phyloP scores from a whole-genome alignment of 192 early-diverging fungal genomes.

The Umbelopsis sp. region DNA sequence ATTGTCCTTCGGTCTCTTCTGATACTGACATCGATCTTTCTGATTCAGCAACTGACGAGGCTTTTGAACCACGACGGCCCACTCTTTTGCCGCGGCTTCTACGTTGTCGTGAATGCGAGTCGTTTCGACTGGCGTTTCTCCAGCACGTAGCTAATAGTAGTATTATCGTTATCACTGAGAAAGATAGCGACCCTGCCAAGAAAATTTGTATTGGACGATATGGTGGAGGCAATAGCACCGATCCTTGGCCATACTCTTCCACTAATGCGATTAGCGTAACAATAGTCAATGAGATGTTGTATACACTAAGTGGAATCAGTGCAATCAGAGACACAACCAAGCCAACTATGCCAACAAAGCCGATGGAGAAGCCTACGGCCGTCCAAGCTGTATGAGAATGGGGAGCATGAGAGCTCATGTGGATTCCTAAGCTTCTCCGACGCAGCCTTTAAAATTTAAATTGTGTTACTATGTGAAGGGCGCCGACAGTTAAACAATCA shows the following conservation, averaged over 20 bases:
- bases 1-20: neutral
- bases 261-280: neutral
- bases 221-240: neutral
- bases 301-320: slow-evolving; percentile 23
- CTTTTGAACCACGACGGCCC: neutral
- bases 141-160: slow-evolving; percentile 24
- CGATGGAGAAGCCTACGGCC: slow-evolving; percentile 19
- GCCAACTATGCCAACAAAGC: slow-evolving; percentile 24
- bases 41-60: slow-evolving; percentile 1
- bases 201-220: neutral
- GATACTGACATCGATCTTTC: neutral
- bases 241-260: neutral
- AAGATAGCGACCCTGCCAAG: slow-evolving; percentile 9
- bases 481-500: no score
- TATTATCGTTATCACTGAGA: slow-evolving; percentile 16
- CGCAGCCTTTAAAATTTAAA: no score
- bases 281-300: slow-evolving; percentile 17
- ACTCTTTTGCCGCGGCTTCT: neutral
- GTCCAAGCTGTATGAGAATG: slow-evolving; percentile 18
- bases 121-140: neutral
- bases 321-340: slow-evolving; percentile 17
- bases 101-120: neutral
- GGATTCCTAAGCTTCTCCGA: neutral
- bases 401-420: slow-evolving; percentile 20
- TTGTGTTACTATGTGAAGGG: no score